Conservation (phyloP, 2,329 filamentous ascomycete genomes). For the Pseudopyricularia cyperi region DNA sequence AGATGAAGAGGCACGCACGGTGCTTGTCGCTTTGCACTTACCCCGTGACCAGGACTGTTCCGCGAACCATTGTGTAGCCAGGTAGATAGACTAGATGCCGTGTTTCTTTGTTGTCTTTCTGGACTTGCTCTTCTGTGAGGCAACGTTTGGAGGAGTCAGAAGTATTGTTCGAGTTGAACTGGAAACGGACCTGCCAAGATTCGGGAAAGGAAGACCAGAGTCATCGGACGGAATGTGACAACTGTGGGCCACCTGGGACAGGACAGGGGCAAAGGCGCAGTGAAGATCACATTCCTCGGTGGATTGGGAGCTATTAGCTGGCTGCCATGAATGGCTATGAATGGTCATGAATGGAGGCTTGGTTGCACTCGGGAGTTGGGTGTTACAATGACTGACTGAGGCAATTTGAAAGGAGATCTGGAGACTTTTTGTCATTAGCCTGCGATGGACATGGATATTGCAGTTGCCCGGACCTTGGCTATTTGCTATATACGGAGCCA, state of each 20-base stretch:
- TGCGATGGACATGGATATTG: too few relatives aligned
- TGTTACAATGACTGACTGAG: too few relatives aligned
- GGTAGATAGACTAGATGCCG: too few relatives aligned
- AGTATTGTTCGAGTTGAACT: not conserved
- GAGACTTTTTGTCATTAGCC: too few relatives aligned
- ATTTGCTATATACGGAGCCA: too few relatives aligned
- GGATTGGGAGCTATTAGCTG: not conserved
- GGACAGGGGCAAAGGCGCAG: not conserved
- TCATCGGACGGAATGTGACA: not conserved
- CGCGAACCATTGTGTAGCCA: constrained; percentile 61
- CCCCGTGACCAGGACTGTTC: constrained; percentile 88
- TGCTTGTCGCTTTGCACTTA: constrained; percentile 31
- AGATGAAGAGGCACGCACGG: not conserved
- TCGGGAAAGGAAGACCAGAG: not conserved
- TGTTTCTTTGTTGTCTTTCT: not conserved
- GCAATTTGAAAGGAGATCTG: too few relatives aligned
- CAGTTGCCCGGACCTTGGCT: too few relatives aligned
- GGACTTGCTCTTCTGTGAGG: not conserved
- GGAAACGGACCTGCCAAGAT: not conserved
- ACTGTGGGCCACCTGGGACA: not conserved
- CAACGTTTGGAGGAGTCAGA: not conserved
- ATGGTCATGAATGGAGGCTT: not conserved
- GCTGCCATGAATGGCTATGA: not conserved
- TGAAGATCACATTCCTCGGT: not conserved
- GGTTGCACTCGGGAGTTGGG: not conserved